phyloP scores from a whole-genome alignment of 108 stramenopile species.

The Cyclostephanos tholiformis region DNA sequence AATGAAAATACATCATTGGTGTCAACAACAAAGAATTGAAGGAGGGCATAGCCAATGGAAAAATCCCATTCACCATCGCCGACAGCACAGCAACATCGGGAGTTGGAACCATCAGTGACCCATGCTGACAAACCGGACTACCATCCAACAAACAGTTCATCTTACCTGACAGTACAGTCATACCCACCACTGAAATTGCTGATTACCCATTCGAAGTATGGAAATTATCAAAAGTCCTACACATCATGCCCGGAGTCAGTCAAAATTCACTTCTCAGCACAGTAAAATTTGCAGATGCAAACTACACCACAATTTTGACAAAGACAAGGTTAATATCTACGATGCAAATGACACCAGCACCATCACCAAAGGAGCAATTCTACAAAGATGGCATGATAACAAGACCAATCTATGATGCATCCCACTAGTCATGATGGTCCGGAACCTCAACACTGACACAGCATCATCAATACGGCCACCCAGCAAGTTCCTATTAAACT shows the following conservation, averaged over 20 bases:
- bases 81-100: background rate
- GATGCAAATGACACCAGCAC: background rate
- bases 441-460: background rate
- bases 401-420: background rate
- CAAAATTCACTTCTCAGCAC: too few species aligned
- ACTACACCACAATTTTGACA: too few species aligned
- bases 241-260: too few species aligned
- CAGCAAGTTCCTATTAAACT: background rate
- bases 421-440: background rate
- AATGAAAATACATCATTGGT: slow-evolving; percentile 11
- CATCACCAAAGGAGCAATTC: background rate
- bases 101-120: background rate
- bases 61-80: background rate
- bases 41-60: background rate
- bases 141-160: slow-evolving; percentile 13
- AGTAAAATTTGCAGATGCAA: background rate
- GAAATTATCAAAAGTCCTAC: background rate
- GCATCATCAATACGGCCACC: background rate
- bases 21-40: too few species aligned
- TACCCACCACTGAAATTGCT: background rate
- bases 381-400: background rate
- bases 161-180: background rate
- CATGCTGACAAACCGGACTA: background rate
- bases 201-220: background rate
- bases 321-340: background rate